Evolutionary conservation across 306 rosid species (phyloP), one percentile per base, ranked within the genome.

Genomic region (Crotalaria pallida): DNA sequence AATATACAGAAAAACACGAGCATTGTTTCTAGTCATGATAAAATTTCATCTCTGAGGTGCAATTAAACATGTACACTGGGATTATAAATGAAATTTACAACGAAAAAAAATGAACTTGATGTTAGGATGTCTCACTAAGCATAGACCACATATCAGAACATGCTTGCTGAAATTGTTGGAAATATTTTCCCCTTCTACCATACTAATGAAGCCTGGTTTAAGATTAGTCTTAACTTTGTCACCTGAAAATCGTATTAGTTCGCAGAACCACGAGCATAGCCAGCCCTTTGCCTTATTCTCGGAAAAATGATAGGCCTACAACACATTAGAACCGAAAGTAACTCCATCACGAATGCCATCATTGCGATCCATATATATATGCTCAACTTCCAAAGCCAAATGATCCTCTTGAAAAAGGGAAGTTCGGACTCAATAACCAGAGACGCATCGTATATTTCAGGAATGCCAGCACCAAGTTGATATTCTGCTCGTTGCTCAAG

Each of bases 371-470:
- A 92, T 41, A 89, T 43, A 58, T 74, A 92, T 43, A 92, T 65
- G 18, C 88, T 86, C 71, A 75, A 82, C 93, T 82, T 92, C 98
- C 96, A 92, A 65, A 63, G 47, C 96, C 96, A 92, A 31, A 90
- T 29, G 34, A 89, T 57, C 84, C 84, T 79, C 79, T 67, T 85
- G 19, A 86, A 74, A 11, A 87, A 62, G 29, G 96, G 92, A 77
- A 84, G 92, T 70, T 88, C 73, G 0, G 92, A 90, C 44, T 84
- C 84, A 50, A 93, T 72, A 65, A 79, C 65, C 36, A 88, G 29
- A 22, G 75, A 79, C 67, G 96, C 87, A 65, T 88, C 91, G 7
- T 92, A 89, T 78, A 92, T 79, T 75, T 90, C 86, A 22, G 96
- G 98, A 72, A 90, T 88, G 51, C 98, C 98, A 34, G 93, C 96